These are phyloP conservation scores for Thalassiosira hispida DNA, from an alignment of 352 stramenopile genomes.

Conservation along the genomic window DNA sequence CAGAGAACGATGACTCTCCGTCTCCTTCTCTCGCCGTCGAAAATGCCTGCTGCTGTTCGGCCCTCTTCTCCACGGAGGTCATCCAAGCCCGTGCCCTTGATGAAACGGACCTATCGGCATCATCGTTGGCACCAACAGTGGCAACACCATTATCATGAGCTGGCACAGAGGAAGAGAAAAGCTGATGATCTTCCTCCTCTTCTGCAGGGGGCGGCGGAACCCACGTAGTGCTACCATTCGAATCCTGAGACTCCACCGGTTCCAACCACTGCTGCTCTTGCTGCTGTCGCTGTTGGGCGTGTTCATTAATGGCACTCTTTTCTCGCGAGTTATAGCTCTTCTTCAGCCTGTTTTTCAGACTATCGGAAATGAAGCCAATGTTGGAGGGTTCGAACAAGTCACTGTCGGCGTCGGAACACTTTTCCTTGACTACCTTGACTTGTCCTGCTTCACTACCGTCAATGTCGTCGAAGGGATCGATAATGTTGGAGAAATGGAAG, in stretches of 20 bases:
- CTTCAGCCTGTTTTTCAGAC: conserved; percentile 31
- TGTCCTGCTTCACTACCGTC: conserved; percentile 13
- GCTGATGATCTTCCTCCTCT: conserved; percentile 1
- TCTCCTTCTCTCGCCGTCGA: too few relatives aligned
- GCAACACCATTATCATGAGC: not conserved
- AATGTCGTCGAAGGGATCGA: conserved; percentile 18
- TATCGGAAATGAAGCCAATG: conserved; percentile 25
- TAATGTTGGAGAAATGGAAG: conserved; percentile 12
- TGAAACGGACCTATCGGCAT: conserved; percentile 14
- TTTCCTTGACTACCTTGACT: conserved; percentile 28
- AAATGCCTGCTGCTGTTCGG: too few relatives aligned
- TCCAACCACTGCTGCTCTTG: conserved; percentile 21
- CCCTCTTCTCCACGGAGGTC: conserved; percentile 37
- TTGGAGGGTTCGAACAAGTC: conserved; percentile 45
- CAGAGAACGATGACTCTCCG: too few relatives aligned
- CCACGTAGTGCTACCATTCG: conserved; percentile 26
- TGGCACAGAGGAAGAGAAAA: too few relatives aligned
- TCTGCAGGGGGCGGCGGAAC: not conserved
- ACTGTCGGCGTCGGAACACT: conserved; percentile 46
- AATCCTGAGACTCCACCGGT: conserved; percentile 42
- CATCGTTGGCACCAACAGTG: too few relatives aligned
- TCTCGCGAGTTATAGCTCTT: not conserved
- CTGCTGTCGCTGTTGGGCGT: too few relatives aligned
- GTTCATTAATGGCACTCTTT: too few relatives aligned
- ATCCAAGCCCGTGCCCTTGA: conserved; percentile 28